A percentile compares a stretch with the other conserved stretches of the same genome.
phyloP scores from a whole-genome alignment of 2,329 filamentous ascomycete species.

The Dothistroma septosporum region DNA sequence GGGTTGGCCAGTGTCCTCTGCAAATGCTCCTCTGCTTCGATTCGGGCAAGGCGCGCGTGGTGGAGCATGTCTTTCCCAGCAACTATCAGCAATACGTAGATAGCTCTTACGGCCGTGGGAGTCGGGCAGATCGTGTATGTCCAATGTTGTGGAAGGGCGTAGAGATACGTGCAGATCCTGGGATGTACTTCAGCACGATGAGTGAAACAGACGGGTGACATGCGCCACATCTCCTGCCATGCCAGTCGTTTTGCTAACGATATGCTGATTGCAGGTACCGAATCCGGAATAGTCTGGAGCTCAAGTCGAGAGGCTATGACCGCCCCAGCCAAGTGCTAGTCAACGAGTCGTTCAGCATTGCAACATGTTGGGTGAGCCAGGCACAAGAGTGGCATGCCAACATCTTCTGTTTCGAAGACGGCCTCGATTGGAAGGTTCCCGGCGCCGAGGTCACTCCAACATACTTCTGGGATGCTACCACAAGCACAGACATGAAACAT shows the following conservation, averaged over 20 bases:
- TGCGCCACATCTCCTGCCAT: neutral
- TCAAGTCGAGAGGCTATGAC: neutral
- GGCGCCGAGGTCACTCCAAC: neutral
- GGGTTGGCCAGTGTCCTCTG: neutral
- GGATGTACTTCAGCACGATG: neutral
- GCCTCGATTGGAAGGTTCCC: neutral
- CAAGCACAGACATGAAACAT: neutral
- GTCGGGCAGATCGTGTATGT: neutral
- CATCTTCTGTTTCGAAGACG: neutral
- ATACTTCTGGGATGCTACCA: neutral
- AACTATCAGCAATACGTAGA: neutral
- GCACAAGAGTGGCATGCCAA: neutral
- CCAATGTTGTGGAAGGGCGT: neutral
- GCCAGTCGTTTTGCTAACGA: neutral
- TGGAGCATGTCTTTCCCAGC: neutral
- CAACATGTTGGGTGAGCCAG: neutral
- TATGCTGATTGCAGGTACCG: neutral
- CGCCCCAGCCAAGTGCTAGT: neutral
- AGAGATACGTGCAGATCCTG: neutral
- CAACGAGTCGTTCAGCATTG: neutral
- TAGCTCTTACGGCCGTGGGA: neutral
- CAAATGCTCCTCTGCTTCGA: constrained; percentile 3
- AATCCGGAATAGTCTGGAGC: neutral
- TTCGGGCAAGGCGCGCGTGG: neutral
- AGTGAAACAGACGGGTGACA: neutral